phyloP scores from a whole-genome alignment of 768 basidiomycete species.

The Clitopilus passeckerianus region DNA sequence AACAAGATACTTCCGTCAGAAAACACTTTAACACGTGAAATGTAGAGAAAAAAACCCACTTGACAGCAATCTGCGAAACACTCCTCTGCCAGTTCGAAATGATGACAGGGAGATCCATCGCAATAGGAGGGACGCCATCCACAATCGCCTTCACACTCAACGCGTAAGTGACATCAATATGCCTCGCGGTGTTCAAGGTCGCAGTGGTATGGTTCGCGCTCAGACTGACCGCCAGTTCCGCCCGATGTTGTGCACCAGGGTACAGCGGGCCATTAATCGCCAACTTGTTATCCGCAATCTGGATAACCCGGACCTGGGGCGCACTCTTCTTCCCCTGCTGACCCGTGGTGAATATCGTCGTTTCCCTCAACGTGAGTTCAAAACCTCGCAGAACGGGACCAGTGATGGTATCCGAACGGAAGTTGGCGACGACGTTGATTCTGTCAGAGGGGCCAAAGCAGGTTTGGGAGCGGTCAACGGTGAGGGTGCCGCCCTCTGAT shows the following conservation, averaged over 20 bases:
- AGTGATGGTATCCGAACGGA: conserved; percentile 66
- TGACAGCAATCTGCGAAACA: conserved; percentile 2
- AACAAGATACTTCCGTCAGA: background rate
- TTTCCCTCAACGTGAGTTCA: conserved; percentile 76
- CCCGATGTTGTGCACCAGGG: conserved; percentile 64
- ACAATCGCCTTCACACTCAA: conserved; percentile 74
- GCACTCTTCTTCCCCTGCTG: conserved; percentile 48
- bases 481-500: conserved; percentile 69
- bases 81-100: conserved; percentile 83
- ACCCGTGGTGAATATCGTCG: conserved; percentile 68
- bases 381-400: conserved; percentile 78
- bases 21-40: conserved; percentile 11
- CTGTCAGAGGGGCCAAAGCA: conserved; percentile 88
- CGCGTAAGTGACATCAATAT: conserved; percentile 83
- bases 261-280: conserved; percentile 71
- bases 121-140: conserved; percentile 57
- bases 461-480: conserved; percentile 67
- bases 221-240: conserved; percentile 69
- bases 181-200: conserved; percentile 74
- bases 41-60: conserved; percentile 12
- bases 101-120: conserved; percentile 74
- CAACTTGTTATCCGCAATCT: conserved; percentile 67
- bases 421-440: conserved; percentile 62
- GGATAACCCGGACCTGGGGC: conserved; percentile 47
- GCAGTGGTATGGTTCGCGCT: conserved; percentile 74